These are phyloP conservation scores for Thermothelomyces thermophilus DNA, from an alignment of 2,329 filamentous ascomycete species.

Conservation along the genomic window DNA sequence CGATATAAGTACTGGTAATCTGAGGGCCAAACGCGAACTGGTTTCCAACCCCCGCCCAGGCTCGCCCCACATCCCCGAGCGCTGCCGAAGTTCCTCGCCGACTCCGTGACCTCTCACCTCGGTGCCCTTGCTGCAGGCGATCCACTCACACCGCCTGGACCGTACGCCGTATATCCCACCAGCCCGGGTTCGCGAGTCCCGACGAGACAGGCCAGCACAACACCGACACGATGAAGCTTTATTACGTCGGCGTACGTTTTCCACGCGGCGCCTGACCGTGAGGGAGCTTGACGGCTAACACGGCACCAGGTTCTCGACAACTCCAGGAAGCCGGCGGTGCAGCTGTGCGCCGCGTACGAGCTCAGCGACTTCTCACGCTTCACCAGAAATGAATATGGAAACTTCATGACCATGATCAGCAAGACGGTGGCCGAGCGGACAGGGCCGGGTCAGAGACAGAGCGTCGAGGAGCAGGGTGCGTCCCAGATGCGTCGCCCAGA, in stretches of 20 bases:
- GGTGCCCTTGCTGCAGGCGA: background rate
- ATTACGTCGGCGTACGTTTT: constrained; percentile 73
- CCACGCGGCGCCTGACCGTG: background rate
- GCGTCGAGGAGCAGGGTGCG: constrained; percentile 73
- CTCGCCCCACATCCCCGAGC: constrained; percentile 15
- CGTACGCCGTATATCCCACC: background rate
- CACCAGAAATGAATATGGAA: constrained; percentile 43
- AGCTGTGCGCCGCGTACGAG: constrained; percentile 26
- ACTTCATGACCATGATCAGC: constrained; percentile 76
- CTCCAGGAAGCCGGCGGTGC: constrained; percentile 22
- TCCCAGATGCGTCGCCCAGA: constrained; percentile 4
- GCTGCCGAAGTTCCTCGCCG: constrained; percentile 10
- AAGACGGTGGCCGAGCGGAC: constrained; percentile 86
- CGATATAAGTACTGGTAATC: background rate
- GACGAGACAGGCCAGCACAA: too few species aligned
- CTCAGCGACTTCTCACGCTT: constrained; percentile 26
- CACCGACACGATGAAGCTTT: constrained; percentile 67
- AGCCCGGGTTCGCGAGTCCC: background rate
- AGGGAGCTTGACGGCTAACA: constrained; percentile 14
- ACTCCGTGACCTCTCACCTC: constrained; percentile 1
- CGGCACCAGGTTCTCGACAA: constrained; percentile 19
- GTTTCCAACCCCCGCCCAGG: background rate
- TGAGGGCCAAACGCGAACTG: background rate
- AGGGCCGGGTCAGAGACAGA: constrained; percentile 68
- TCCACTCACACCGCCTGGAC: constrained; percentile 4